These are phyloP conservation scores for Remersonia thermophila DNA, from an alignment of 2,329 filamentous ascomycete species.

Conservation along the genomic window DNA sequence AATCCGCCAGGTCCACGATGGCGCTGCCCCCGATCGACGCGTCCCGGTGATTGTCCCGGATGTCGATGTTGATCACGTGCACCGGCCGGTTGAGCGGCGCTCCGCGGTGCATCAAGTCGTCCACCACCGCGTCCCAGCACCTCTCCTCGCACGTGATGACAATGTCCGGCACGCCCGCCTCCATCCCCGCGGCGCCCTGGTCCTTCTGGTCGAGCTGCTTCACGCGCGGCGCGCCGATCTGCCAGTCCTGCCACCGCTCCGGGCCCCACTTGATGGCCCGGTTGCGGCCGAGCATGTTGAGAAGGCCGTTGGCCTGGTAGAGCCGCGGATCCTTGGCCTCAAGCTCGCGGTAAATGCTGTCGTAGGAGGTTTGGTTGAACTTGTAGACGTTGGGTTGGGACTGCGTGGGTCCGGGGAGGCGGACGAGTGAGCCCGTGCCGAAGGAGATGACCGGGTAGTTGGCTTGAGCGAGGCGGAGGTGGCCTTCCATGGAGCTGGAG, in stretches of 20 bases:
- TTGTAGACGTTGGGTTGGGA: constrained; percentile 93
- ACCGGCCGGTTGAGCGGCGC: constrained; percentile 82
- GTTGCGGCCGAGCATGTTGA: constrained; percentile 94
- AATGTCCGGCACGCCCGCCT: constrained; percentile 81
- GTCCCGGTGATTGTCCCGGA: constrained; percentile 96
- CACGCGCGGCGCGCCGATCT: constrained; percentile 69
- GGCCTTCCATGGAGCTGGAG: constrained; percentile 89
- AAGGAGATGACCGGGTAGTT: constrained; percentile 96
- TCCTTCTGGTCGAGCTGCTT: constrained; percentile 53
- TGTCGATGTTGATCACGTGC: constrained; percentile 97
- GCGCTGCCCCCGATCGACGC: constrained; percentile 80
- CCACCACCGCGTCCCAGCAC: constrained; percentile 95
- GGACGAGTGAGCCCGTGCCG: constrained; percentile 87
- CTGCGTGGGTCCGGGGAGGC: constrained; percentile 81
- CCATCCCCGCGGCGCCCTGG: constrained; percentile 66
- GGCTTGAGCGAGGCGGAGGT: constrained; percentile 76
- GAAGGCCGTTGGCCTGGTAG: constrained; percentile 81
- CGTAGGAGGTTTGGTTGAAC: constrained; percentile 95
- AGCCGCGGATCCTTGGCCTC: constrained; percentile 72
- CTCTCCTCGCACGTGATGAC: constrained; percentile 96
- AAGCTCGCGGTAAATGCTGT: constrained; percentile 87
- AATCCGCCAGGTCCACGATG: constrained; percentile 81
- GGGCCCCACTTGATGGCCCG: constrained; percentile 87
- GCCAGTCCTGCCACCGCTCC: constrained; percentile 97
- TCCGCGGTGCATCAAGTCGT: constrained; percentile 79